Evolutionary conservation across 768 basidiomycete genomes (phyloP).

Genomic region (Albatrellus ellisii): DNA sequence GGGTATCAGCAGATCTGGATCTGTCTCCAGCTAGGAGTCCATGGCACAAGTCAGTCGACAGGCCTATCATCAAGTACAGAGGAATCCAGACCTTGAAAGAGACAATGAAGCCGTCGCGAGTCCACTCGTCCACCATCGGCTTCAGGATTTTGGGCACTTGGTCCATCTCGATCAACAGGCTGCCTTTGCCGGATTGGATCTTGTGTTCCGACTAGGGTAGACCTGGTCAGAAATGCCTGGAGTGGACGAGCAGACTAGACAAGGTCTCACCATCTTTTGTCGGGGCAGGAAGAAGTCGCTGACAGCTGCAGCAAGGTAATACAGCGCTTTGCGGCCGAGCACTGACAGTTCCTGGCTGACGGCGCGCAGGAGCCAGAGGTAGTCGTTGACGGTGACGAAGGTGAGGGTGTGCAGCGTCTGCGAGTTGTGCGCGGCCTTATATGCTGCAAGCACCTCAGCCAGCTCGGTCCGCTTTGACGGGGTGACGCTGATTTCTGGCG

Average conservation of each 20-base stretch:
- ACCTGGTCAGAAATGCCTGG: not conserved
- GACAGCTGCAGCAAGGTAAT: constrained; percentile 95
- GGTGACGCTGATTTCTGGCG: constrained; percentile 49
- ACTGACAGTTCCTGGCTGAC: constrained; percentile 66
- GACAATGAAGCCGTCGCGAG: constrained; percentile 78
- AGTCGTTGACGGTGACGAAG: constrained; percentile 93
- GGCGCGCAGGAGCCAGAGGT: constrained; percentile 81
- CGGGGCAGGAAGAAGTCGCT: constrained; percentile 95
- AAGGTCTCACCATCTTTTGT: constrained; percentile 68
- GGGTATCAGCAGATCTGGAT: constrained; percentile 67
- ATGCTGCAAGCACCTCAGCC: constrained; percentile 57
- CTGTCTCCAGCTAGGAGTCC: constrained; percentile 75
- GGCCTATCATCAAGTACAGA: not conserved
- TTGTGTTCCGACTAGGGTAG: constrained; percentile 83
- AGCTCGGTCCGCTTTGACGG: constrained; percentile 51
- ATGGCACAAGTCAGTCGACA: not conserved
- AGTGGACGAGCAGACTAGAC: not conserved
- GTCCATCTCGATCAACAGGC: constrained; percentile 93
- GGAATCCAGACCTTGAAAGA: constrained; percentile 75
- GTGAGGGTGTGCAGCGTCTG: constrained; percentile 75
- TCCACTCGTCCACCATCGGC: constrained; percentile 92
- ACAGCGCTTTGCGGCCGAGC: constrained; percentile 66
- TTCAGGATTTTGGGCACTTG: constrained; percentile 95
- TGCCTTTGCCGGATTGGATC: constrained; percentile 95
- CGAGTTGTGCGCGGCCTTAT: constrained; percentile 65